Percentiles rank a stretch among this genome's conserved stretches.
These are phyloP conservation scores for Penicillium sp. DNA, from an alignment of 2,329 filamentous ascomycete genomes.

Conservation along the genomic window DNA sequence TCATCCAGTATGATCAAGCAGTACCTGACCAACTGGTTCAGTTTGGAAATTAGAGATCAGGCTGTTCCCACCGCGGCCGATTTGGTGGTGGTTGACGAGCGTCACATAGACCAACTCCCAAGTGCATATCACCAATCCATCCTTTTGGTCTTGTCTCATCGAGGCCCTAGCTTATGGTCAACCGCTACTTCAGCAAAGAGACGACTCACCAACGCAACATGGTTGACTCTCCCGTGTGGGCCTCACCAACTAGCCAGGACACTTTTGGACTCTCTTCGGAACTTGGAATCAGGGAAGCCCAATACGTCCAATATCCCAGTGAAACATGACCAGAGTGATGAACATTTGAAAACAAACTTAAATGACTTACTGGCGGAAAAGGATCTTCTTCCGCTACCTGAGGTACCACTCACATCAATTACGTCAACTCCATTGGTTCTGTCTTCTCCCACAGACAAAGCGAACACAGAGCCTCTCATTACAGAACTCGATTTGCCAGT, in stretches of 20 bases:
- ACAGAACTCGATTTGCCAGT: neutral
- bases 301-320: neutral
- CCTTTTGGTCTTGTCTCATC: neutral
- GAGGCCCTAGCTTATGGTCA: neutral
- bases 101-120: neutral
- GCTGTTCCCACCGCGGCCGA: neutral
- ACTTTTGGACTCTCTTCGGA: neutral
- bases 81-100: neutral
- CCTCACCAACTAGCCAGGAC: slow-evolving; percentile 34
- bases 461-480: neutral
- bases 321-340: neutral
- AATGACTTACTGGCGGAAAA: neutral
- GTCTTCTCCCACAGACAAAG: neutral
- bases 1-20: neutral
- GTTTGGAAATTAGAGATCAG: neutral
- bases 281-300: neutral
- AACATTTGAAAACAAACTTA: neutral
- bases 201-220: slow-evolving; percentile 26
- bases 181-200: neutral
- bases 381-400: neutral
- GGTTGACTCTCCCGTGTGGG: slow-evolving; percentile 38
- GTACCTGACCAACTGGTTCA: neutral
- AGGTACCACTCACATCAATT: neutral
- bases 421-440: neutral
- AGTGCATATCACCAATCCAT: neutral